Conservation (phyloP, 2,329 filamentous ascomycete species). For the Diaporthe sp. region DNA sequence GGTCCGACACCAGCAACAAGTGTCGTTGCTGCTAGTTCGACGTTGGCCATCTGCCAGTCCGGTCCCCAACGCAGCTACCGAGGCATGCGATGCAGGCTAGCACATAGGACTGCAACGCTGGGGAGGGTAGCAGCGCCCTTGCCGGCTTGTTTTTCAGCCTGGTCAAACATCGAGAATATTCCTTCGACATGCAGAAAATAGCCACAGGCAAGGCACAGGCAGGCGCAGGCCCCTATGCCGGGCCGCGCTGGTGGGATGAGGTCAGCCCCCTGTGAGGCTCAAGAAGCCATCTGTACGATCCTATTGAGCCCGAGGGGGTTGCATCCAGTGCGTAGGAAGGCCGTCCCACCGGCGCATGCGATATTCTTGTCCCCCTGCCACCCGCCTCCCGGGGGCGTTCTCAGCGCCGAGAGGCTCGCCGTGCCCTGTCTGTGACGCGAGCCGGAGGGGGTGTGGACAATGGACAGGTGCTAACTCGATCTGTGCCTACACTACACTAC, state of each 20-base stretch:
- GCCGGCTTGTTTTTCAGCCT: conserved; percentile 34
- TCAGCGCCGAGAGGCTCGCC: conserved; percentile 25
- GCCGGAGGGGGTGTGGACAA: conserved; percentile 23
- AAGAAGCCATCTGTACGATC: conserved; percentile 34
- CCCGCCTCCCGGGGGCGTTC: neutral
- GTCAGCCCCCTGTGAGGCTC: conserved; percentile 39
- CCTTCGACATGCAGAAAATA: conserved; percentile 36
- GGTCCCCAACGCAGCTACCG: conserved; percentile 30
- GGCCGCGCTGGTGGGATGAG: conserved; percentile 29
- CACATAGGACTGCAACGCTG: conserved; percentile 8
- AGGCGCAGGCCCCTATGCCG: conserved; percentile 1
- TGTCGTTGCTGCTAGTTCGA: conserved; percentile 16
- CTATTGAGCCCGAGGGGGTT: conserved; percentile 5
- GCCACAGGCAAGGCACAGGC: conserved; percentile 29
- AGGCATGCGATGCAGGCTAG: conserved; percentile 27
- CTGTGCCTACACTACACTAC: neutral
- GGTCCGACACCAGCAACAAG: conserved; percentile 33
- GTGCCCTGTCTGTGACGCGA: conserved; percentile 24
- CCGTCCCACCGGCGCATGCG: conserved; percentile 20
- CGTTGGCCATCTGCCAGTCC: conserved; percentile 14
- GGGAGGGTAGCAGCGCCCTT: conserved; percentile 17
- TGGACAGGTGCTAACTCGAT: conserved; percentile 6
- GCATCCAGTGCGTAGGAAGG: conserved; percentile 12
- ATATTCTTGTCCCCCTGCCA: conserved; percentile 18
- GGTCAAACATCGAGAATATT: conserved; percentile 29